A percentile compares a stretch with the other conserved stretches of the same genome.
These are phyloP conservation scores for Ophiostoma angusticollis DNA, from an alignment of 2,329 filamentous ascomycete species.

Conservation along the genomic window DNA sequence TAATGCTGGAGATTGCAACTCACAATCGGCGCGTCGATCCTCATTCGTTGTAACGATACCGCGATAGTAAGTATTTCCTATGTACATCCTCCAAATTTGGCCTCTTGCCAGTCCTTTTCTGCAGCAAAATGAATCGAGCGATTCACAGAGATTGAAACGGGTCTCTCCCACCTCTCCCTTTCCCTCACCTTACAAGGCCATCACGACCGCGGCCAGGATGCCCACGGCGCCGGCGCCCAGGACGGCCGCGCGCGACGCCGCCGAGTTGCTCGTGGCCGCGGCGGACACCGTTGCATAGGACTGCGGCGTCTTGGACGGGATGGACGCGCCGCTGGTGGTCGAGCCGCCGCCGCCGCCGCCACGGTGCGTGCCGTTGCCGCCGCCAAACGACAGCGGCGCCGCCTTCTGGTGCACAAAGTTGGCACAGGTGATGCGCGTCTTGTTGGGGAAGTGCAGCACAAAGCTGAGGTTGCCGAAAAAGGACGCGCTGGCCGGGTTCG, in stretches of 20 bases:
- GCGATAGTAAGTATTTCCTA: no score
- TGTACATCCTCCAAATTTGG: no score
- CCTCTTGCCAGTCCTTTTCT: no score
- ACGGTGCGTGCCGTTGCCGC: slow-evolving; percentile 11
- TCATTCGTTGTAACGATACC: no score
- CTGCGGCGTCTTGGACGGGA: neutral
- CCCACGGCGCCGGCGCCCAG: slow-evolving; percentile 2
- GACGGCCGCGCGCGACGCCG: neutral
- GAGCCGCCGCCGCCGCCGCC: slow-evolving; percentile 10
- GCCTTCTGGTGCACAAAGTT: slow-evolving; percentile 35
- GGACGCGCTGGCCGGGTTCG: slow-evolving; percentile 33
- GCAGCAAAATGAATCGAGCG: no score
- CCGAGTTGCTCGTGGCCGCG: neutral
- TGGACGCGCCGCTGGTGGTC: no score
- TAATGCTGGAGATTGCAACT: no score
- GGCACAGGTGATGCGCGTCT: slow-evolving; percentile 51
- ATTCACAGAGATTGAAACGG: no score
- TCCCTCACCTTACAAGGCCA: neutral
- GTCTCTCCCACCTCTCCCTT: no score
- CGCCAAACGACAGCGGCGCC: slow-evolving; percentile 12
- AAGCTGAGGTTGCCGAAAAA: slow-evolving; percentile 55
- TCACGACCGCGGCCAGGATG: neutral
- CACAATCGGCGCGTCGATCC: no score
- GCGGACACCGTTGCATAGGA: neutral
- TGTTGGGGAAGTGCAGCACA: slow-evolving; percentile 51